Percentiles rank a stretch among this genome's conserved stretches.
These are phyloP conservation scores for Pyrenula aspistea DNA, from an alignment of 495 filamentous ascomycete genomes.

Conservation along the genomic window DNA sequence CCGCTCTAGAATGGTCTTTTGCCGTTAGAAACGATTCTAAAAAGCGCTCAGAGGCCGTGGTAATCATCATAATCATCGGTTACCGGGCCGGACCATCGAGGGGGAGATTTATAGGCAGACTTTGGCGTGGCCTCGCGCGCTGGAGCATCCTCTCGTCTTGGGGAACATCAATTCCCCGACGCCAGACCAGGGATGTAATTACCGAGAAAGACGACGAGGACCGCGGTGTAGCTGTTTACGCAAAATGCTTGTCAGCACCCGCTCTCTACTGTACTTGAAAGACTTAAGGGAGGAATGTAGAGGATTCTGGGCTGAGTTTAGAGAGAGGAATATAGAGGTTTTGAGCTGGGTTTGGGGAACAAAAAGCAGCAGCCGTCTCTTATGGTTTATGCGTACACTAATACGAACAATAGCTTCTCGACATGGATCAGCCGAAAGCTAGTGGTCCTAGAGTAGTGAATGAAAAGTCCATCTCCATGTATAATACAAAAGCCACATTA, in stretches of 20 bases:
- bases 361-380: too few relatives aligned
- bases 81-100: background rate
- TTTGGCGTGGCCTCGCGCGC: background rate
- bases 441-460: too few relatives aligned
- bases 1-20: background rate
- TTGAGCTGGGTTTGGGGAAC: too few relatives aligned
- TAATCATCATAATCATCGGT: background rate
- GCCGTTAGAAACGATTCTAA: background rate
- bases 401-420: background rate
- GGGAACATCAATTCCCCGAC: background rate
- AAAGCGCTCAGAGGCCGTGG: background rate
- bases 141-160: background rate
- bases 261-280: too few relatives aligned
- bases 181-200: slow-evolving; percentile 1
- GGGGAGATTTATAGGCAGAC: background rate
- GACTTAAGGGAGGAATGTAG: too few relatives aligned
- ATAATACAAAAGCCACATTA: too few relatives aligned
- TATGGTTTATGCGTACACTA: too few relatives aligned
- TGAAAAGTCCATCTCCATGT: too few relatives aligned
- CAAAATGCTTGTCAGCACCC: too few relatives aligned
- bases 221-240: background rate
- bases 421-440: background rate
- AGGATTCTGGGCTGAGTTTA: too few relatives aligned
- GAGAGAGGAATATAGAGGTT: too few relatives aligned
- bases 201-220: background rate